Conservation (phyloP, 768 basidiomycete genomes). For the Boletus rubescentipes region DNA sequence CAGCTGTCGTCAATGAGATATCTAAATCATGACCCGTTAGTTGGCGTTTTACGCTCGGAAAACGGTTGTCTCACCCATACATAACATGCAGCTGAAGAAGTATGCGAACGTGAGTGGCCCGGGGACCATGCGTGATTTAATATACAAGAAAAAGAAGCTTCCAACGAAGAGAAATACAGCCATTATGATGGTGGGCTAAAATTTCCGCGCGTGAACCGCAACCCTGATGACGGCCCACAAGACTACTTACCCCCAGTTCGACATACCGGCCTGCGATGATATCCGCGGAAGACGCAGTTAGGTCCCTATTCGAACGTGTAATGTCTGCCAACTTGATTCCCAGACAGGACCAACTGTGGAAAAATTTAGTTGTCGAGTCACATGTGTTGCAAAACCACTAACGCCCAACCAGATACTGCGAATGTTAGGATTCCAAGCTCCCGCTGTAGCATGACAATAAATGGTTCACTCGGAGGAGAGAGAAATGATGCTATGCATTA, state of each 20-base stretch:
- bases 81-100: slow-evolving; percentile 55
- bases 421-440: slow-evolving; percentile 55
- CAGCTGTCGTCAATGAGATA: slow-evolving; percentile 55
- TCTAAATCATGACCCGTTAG: slow-evolving; percentile 37
- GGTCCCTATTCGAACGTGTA: slow-evolving; percentile 44
- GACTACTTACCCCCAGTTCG: slow-evolving; percentile 41
- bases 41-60: not conserved
- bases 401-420: slow-evolving; percentile 58
- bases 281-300: slow-evolving; percentile 35
- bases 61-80: slow-evolving; percentile 43
- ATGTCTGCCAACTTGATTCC: slow-evolving; percentile 63
- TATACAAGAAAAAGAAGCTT: slow-evolving; percentile 52
- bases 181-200: slow-evolving; percentile 55
- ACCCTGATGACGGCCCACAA: not conserved
- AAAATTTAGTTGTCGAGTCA: not conserved
- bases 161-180: slow-evolving; percentile 65
- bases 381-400: slow-evolving; percentile 25
- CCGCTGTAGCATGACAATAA: slow-evolving; percentile 63
- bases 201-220: not conserved
- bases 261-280: slow-evolving; percentile 55
- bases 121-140: slow-evolving; percentile 59
- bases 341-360: slow-evolving; percentile 59
- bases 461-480: slow-evolving; percentile 66
- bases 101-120: slow-evolving; percentile 60
- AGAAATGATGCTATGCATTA: slow-evolving; percentile 51